phyloP scores from a whole-genome alignment of 2,329 filamentous ascomycete species.

The Pseudogymnoascus sp. region DNA sequence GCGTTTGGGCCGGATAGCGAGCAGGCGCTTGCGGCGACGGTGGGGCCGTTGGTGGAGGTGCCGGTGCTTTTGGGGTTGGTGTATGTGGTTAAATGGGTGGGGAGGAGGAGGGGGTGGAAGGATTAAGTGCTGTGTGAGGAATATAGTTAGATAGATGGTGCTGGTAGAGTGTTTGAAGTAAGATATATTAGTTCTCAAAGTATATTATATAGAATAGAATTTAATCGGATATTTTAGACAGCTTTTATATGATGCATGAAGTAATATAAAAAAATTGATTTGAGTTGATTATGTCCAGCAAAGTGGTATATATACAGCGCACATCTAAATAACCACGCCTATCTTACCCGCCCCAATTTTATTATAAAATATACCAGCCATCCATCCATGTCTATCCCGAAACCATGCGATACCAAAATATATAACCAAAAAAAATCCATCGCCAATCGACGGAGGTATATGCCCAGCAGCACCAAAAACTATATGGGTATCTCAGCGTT shows the following conservation, averaged over 20 bases:
- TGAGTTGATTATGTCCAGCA: not conserved
- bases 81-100: constrained; percentile 60
- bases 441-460: not conserved
- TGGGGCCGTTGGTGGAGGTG: constrained; percentile 80
- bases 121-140: constrained; percentile 16
- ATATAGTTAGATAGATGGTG: not conserved
- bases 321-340: not conserved
- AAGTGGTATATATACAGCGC: not conserved
- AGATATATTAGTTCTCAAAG: not conserved
- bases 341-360: not conserved
- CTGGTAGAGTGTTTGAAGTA: not conserved
- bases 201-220: not conserved
- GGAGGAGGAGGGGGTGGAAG: constrained; percentile 35
- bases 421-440: not conserved
- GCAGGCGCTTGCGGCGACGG: constrained; percentile 74
- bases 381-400: not conserved
- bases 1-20: constrained; percentile 72
- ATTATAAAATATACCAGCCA: not conserved
- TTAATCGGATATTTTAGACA: not conserved
- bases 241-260: not conserved
- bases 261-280: not conserved
- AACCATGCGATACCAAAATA: not conserved
- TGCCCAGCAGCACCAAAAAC: not conserved
- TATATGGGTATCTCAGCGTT: not conserved
- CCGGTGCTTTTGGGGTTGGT: constrained; percentile 73